These are phyloP conservation scores for Lomentospora prolificans DNA, from an alignment of 2,329 filamentous ascomycete genomes.

Conservation along the genomic window DNA sequence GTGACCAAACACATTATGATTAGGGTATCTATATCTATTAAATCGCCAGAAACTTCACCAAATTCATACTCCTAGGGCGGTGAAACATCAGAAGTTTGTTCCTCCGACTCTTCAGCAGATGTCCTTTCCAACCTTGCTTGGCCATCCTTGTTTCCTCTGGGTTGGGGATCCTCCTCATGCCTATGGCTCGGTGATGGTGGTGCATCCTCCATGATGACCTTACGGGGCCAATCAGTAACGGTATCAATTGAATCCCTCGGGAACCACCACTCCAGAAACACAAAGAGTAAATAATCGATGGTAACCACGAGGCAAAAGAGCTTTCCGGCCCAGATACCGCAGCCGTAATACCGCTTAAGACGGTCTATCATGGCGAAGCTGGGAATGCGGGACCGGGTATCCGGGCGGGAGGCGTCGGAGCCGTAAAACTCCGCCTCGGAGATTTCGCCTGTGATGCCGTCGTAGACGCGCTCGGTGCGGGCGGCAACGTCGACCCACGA, in stretches of 20 bases:
- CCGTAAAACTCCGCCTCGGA: conserved; percentile 84
- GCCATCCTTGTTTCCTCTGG: not conserved
- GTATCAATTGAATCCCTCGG: conserved; percentile 81
- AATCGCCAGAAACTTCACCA: conserved; percentile 4
- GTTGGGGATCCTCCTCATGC: not conserved
- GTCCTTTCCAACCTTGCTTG: not conserved
- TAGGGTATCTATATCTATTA: conserved; percentile 4
- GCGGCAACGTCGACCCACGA: conserved; percentile 94
- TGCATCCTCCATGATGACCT: conserved; percentile 23
- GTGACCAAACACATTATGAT: not conserved
- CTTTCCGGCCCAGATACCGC: conserved; percentile 97
- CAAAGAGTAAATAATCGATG: conserved; percentile 84
- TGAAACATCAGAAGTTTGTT: not conserved
- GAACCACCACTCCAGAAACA: conserved; percentile 79
- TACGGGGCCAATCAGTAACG: conserved; percentile 85
- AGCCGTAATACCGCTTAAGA: conserved; percentile 93
- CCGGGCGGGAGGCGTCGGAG: conserved; percentile 54
- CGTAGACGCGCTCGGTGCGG: conserved; percentile 89
- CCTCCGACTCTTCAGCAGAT: not conserved
- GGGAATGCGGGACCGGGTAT: conserved; percentile 54
- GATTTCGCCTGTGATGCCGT: conserved; percentile 81
- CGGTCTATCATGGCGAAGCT: conserved; percentile 91
- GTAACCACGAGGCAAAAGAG: conserved; percentile 91
- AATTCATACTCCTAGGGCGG: conserved; percentile 7
- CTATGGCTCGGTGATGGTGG: not conserved